A percentile compares a stretch with the other conserved stretches of the same genome.
Evolutionary conservation across 106 monocot genomes (phyloP).

Genomic region (Alisma plantagoaquatica): DNA sequence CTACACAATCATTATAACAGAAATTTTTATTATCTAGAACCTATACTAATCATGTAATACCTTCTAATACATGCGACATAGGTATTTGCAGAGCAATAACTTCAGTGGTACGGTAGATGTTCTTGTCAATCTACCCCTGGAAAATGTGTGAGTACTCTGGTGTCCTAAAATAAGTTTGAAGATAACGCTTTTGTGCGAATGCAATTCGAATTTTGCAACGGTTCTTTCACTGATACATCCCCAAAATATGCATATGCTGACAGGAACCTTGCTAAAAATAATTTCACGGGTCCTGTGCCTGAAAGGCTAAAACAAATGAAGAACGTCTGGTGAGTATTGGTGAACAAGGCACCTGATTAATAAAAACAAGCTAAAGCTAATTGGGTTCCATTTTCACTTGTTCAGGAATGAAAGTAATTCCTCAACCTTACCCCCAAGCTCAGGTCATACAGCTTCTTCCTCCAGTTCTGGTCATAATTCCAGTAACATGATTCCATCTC

Average conservation of each 20-base stretch:
- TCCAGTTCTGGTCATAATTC: slow-evolving; percentile 32
- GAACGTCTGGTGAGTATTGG: slow-evolving; percentile 43
- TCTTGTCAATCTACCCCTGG: slow-evolving; percentile 59
- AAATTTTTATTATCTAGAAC: too few species aligned
- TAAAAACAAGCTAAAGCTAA: not conserved
- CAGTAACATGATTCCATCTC: too few species aligned
- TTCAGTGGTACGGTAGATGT: slow-evolving; percentile 70
- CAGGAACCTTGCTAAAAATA: slow-evolving; percentile 82
- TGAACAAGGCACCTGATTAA: not conserved
- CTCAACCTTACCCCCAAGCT: slow-evolving; percentile 64
- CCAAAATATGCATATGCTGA: slow-evolving; percentile 5
- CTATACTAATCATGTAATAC: not conserved
- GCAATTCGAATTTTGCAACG: not conserved
- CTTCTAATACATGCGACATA: slow-evolving; percentile 5
- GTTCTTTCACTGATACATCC: not conserved
- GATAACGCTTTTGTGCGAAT: not conserved
- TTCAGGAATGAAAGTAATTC: slow-evolving; percentile 74
- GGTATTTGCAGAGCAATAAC: slow-evolving; percentile 73
- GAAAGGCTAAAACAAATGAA: slow-evolving; percentile 55
- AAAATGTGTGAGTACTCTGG: slow-evolving; percentile 45
- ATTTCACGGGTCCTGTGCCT: slow-evolving; percentile 77
- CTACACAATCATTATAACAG: too few species aligned
- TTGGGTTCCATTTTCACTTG: not conserved
- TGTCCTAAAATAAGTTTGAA: not conserved
- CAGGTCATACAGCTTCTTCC: slow-evolving; percentile 49